phyloP scores from a whole-genome alignment of 176 grass and related monocot species.

The Phoenix dactylifera region DNA sequence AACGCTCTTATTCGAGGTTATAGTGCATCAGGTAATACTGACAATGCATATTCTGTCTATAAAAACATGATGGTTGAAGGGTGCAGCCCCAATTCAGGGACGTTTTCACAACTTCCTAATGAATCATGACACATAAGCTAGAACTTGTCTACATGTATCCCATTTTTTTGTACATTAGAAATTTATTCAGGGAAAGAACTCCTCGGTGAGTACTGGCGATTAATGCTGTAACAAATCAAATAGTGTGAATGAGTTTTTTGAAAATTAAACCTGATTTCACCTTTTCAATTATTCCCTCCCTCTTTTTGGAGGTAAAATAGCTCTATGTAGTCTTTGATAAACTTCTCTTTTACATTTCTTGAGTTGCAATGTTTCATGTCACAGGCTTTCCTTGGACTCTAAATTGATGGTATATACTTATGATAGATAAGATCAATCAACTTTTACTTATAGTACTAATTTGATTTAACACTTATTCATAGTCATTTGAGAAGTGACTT shows the following conservation, averaged over 20 bases:
- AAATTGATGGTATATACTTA: too few species aligned
- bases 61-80: constrained; percentile 69
- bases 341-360: too few species aligned
- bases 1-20: constrained; percentile 85
- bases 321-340: too few species aligned
- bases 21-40: constrained; percentile 42
- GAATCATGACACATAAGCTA: constrained; percentile 3
- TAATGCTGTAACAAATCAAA: neutral
- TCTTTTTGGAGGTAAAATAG: too few species aligned
- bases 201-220: neutral
- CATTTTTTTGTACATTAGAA: neutral
- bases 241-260: neutral
- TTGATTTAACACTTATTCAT: too few species aligned
- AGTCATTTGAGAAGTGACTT: too few species aligned
- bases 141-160: constrained; percentile 8
- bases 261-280: neutral
- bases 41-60: constrained; percentile 65
- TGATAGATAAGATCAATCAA: too few species aligned
- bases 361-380: too few species aligned
- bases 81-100: constrained; percentile 66
- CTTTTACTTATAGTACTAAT: too few species aligned
- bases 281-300: neutral
- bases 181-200: neutral
- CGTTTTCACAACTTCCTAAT: constrained; percentile 84
- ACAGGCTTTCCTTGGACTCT: too few species aligned